phyloP scores from a whole-genome alignment of 768 basidiomycete species.

The Mycena amicta region DNA sequence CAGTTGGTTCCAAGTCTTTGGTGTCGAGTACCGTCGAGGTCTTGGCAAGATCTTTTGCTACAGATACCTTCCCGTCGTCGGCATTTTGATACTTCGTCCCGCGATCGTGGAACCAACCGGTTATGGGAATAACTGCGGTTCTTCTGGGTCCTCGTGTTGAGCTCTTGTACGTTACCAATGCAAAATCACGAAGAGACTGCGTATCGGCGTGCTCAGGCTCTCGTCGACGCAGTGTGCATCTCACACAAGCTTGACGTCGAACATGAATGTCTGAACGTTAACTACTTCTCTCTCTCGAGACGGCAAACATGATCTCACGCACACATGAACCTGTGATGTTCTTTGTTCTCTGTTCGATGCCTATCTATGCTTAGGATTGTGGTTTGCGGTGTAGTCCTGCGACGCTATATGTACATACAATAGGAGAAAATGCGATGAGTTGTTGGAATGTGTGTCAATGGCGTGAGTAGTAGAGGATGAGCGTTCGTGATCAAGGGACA shows the following conservation, averaged over 20 bases:
- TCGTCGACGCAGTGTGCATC: too few species aligned
- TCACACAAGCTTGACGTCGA: too few species aligned
- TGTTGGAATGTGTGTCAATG: not conserved
- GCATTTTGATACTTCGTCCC: slow-evolving; percentile 4
- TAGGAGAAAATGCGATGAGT: not conserved
- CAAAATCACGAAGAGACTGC: too few species aligned
- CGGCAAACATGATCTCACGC: not conserved
- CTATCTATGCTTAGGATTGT: not conserved
- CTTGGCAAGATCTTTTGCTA: not conserved
- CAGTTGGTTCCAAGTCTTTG: not conserved
- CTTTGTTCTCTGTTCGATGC: not conserved
- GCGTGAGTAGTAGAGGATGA: not conserved
- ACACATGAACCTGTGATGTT: not conserved
- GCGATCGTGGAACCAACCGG: slow-evolving; percentile 15
- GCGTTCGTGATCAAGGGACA: slow-evolving; percentile 1
- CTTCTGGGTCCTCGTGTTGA: not conserved
- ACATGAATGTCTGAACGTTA: too few species aligned
- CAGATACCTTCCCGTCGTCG: not conserved
- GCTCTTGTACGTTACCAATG: too few species aligned
- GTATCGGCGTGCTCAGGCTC: too few species aligned
- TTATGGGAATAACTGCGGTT: not conserved
- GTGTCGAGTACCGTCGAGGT: not conserved
- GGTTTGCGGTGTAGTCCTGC: not conserved
- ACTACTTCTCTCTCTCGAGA: too few species aligned
- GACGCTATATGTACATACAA: not conserved